A percentile compares a stretch with the other conserved stretches of the same genome.
Evolutionary conservation across 306 rosid species (phyloP).

Genomic region (Fagus sylvatica): DNA sequence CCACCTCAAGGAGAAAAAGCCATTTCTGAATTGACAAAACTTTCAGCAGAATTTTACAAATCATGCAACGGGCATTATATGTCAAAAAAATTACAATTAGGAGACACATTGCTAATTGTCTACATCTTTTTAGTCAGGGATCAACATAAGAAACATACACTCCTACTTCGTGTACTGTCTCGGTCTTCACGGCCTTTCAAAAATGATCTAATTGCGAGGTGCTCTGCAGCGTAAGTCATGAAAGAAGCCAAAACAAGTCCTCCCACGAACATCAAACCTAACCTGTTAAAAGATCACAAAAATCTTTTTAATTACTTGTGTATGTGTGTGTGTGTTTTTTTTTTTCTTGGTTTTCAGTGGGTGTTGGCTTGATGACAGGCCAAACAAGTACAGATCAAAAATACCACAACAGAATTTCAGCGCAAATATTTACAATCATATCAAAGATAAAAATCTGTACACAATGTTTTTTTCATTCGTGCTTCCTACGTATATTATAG

Average conservation of each 20-base stretch:
- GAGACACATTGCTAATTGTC: conserved; percentile 16
- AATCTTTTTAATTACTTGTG: neutral
- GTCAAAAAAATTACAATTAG: conserved; percentile 16
- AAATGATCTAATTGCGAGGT: conserved; percentile 80
- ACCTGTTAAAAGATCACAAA: conserved; percentile 46
- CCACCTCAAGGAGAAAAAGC: conserved; percentile 13
- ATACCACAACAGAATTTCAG: neutral
- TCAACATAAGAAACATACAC: conserved; percentile 56
- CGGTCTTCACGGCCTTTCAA: conserved; percentile 75
- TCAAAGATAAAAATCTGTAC: neutral
- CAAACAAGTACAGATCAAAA: neutral
- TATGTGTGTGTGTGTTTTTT: too few species aligned
- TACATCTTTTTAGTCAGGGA: conserved; percentile 28
- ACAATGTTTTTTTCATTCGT: neutral
- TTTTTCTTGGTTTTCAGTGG: neutral
- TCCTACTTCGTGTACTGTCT: conserved; percentile 53
- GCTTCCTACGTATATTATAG: too few species aligned
- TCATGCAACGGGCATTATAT: neutral
- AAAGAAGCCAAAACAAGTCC: conserved; percentile 80
- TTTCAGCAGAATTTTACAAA: conserved; percentile 34
- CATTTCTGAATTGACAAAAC: conserved; percentile 30
- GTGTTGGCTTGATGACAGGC: neutral
- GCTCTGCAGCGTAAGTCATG: conserved; percentile 94
- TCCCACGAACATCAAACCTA: conserved; percentile 90
- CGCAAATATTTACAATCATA: neutral